Conservation (phyloP, 306 rosid species). For the Malus sylvestris region DNA sequence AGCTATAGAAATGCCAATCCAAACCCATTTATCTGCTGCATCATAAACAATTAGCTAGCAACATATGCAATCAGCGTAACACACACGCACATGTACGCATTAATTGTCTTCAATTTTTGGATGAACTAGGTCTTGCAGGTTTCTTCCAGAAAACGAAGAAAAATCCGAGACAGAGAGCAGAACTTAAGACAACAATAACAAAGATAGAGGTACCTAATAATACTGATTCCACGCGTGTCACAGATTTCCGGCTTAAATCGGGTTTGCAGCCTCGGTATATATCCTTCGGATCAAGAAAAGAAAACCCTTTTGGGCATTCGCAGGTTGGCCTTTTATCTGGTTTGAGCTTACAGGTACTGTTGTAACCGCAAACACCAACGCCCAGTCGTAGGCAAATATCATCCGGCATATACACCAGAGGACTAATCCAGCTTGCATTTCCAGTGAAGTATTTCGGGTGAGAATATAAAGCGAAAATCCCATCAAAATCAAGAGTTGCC, state of each 20-base stretch:
- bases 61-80: too few species aligned
- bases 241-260: too few species aligned
- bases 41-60: neutral
- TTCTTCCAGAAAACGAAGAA: slow-evolving; percentile 1
- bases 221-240: neutral
- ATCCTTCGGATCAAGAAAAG: slow-evolving; percentile 21
- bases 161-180: neutral
- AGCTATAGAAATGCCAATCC: neutral
- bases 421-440: too few species aligned
- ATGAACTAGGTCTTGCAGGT: too few species aligned
- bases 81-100: neutral
- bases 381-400: neutral
- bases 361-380: slow-evolving; percentile 40
- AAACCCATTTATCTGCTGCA: slow-evolving; percentile 3
- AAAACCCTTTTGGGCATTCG: slow-evolving; percentile 21
- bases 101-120: too few species aligned
- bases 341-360: slow-evolving; percentile 29
- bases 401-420: too few species aligned
- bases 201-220: slow-evolving; percentile 14
- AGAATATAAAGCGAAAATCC: too few species aligned
- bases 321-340: slow-evolving; percentile 17
- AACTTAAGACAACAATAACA: slow-evolving; percentile 9
- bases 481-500: too few species aligned
- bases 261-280: slow-evolving; percentile 12
- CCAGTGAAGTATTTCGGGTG: too few species aligned